Evolutionary conservation across 179 eudicot species (phyloP).

Genomic region (Beta macrorhiza): DNA sequence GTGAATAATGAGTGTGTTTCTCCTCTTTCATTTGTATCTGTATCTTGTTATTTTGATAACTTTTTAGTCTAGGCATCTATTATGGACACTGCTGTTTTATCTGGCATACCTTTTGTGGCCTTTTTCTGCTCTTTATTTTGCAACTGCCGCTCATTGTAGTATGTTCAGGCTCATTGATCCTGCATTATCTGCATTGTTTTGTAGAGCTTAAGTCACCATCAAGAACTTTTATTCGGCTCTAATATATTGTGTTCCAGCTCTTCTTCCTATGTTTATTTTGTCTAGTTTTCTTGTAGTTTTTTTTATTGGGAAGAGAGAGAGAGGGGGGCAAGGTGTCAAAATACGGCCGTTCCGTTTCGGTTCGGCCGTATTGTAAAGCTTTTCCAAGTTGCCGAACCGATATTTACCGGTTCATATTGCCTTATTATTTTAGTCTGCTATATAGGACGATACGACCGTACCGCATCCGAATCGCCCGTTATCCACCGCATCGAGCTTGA

Average conservation of each 20-base stretch:
- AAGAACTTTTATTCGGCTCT: background rate
- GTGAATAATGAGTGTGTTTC: constrained; percentile 55
- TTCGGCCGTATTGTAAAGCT: too few relatives aligned
- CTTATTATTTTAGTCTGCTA: too few relatives aligned
- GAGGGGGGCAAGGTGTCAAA: too few relatives aligned
- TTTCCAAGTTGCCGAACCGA: too few relatives aligned
- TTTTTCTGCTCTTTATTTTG: background rate
- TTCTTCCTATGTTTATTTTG: background rate
- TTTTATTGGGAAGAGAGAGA: background rate
- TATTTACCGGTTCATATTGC: too few relatives aligned
- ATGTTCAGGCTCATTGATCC: background rate
- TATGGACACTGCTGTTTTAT: background rate
- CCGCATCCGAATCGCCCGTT: too few relatives aligned
- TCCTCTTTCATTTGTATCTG: constrained; percentile 14
- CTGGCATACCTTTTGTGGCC: background rate
- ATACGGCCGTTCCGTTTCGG: too few relatives aligned
- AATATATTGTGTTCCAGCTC: background rate
- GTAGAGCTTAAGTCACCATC: background rate
- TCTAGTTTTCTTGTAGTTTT: background rate
- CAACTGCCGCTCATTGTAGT: background rate
- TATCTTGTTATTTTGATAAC: background rate
- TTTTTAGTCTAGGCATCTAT: background rate
- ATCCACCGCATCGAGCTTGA: too few relatives aligned
- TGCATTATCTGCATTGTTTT: background rate
- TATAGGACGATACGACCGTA: too few relatives aligned